Base-by-base conservation (phyloP, 306 rosid genomes). In the Pyrus communis region DNA sequence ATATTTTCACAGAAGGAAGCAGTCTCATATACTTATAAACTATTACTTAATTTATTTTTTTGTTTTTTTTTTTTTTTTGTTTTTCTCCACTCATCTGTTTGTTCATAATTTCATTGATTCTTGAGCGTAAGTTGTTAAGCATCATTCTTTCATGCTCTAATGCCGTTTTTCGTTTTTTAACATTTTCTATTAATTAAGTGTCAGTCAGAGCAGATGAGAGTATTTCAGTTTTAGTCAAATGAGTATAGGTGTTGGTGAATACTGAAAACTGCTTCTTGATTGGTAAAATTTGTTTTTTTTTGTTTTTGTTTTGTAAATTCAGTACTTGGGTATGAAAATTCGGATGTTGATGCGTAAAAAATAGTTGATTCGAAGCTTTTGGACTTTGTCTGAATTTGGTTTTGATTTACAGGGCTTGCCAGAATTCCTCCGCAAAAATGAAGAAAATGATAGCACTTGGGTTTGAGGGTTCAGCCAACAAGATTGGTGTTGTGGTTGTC, bases 401-500 rank as follows among this genome's bases (percentile, higher is more conserved):
- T 18, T 57, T 66, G 40, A 40, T 72, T 67, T 52, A 23, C 61
- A 77, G 82, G 76, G 54, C 8, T 54, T 46, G 38, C 35, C 10
- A 27, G 43, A 58, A 71, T 38, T 7, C 35, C 7, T 55, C 21
- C 18, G 40, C 35, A 38, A 68, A 76, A 82, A 93, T 88, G 93
- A 91, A 91, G 89, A 82, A 69, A 71, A 89, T 87, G 94, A 88
- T 88, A 76, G 97, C 94, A 18, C 76, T 93, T 63, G 97, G 98
- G 19, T 89, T 93, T 70, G 97, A 91, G 83, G 98, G 97, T 84
- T 93, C 98, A 57, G 98, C 98, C 59, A 93, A 93, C 86, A 93
- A 93, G 86, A 91, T 93, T 59, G 98, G 86, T 13, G 89, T 93
- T 35, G 97, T 96, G 15, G 82, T 93, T 43, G 98, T 91, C 22